Evolutionary conservation across 2,329 filamentous ascomycete genomes (phyloP).

Genomic region (Graphiopsis chlorocephala): DNA sequence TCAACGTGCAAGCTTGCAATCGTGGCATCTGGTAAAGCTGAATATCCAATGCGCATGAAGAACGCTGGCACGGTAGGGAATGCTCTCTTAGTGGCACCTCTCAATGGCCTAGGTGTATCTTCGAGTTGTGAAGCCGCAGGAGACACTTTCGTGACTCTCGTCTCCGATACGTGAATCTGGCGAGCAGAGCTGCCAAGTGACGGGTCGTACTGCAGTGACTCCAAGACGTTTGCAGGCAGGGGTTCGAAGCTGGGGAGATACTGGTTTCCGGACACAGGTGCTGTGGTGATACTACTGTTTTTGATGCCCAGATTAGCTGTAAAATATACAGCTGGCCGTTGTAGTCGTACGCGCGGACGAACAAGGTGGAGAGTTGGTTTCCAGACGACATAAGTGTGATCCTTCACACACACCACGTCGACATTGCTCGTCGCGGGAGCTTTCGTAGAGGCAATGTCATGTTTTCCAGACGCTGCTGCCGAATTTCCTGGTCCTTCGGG

Average conservation of each 20-base stretch:
- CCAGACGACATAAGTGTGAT: slow-evolving; percentile 30
- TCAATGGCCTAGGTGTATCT: slow-evolving; percentile 62
- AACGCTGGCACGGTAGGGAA: slow-evolving; percentile 66
- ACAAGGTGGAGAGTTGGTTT: slow-evolving; percentile 27
- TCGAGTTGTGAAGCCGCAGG: slow-evolving; percentile 61
- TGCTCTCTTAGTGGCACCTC: slow-evolving; percentile 60
- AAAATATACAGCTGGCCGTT: slow-evolving; percentile 66
- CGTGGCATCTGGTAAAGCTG: slow-evolving; percentile 50
- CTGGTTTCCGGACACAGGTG: slow-evolving; percentile 56
- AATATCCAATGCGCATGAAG: slow-evolving; percentile 71
- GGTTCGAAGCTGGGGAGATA: slow-evolving; percentile 69
- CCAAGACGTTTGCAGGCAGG: slow-evolving; percentile 72
- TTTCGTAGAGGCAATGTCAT: slow-evolving; percentile 27
- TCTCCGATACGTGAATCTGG: slow-evolving; percentile 66
- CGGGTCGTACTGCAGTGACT: slow-evolving; percentile 67
- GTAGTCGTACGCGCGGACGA: slow-evolving; percentile 58
- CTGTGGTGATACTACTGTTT: slow-evolving; percentile 40
- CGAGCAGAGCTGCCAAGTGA: slow-evolving; percentile 52
- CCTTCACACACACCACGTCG: slow-evolving; percentile 22
- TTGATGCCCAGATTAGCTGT: slow-evolving; percentile 32
- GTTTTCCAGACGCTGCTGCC: slow-evolving; percentile 31
- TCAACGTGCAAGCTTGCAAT: slow-evolving; percentile 33
- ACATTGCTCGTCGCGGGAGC: slow-evolving; percentile 17
- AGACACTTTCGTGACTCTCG: slow-evolving; percentile 71
- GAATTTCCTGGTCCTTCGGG: slow-evolving; percentile 29